phyloP scores from a whole-genome alignment of 805 yeast genomes.

The Metschnikowia similis region DNA sequence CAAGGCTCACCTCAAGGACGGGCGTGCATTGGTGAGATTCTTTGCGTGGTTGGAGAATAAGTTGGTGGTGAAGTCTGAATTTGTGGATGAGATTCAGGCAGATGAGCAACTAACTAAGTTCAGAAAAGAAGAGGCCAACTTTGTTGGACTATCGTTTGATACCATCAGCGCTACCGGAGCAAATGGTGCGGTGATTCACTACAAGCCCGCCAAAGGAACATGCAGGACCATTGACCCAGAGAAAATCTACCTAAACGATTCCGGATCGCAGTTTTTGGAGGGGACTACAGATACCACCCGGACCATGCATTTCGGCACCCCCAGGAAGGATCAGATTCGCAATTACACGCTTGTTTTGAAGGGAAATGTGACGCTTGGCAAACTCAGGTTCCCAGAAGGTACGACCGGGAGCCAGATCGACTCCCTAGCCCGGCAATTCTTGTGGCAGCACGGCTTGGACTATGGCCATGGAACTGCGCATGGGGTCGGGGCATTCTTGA shows the following conservation, averaged over 20 bases:
- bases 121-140: slow-evolving; percentile 41
- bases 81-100: slow-evolving; percentile 57
- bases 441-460: slow-evolving; percentile 56
- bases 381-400: slow-evolving; percentile 49
- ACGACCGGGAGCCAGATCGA: slow-evolving; percentile 54
- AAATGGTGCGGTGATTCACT: slow-evolving; percentile 75
- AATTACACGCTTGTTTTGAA: slow-evolving; percentile 56
- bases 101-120: slow-evolving; percentile 43
- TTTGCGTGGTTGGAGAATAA: slow-evolving; percentile 59
- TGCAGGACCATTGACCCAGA: slow-evolving; percentile 49
- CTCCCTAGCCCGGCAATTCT: slow-evolving; percentile 52
- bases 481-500: slow-evolving; percentile 58
- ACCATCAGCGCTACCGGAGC: slow-evolving; percentile 75
- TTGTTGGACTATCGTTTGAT: slow-evolving; percentile 64
- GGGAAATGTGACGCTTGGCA: slow-evolving; percentile 50
- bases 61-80: slow-evolving; percentile 36
- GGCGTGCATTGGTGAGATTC: slow-evolving; percentile 49
- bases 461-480: slow-evolving; percentile 65
- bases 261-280: slow-evolving; percentile 58
- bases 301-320: slow-evolving; percentile 51
- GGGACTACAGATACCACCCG: slow-evolving; percentile 66
- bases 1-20: slow-evolving; percentile 54
- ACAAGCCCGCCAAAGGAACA: slow-evolving; percentile 48
- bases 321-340: slow-evolving; percentile 42
- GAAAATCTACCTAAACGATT: slow-evolving; percentile 51